Base-by-base conservation (phyloP, 75 land plant species). In the Selaginella tamariscina region DNA sequence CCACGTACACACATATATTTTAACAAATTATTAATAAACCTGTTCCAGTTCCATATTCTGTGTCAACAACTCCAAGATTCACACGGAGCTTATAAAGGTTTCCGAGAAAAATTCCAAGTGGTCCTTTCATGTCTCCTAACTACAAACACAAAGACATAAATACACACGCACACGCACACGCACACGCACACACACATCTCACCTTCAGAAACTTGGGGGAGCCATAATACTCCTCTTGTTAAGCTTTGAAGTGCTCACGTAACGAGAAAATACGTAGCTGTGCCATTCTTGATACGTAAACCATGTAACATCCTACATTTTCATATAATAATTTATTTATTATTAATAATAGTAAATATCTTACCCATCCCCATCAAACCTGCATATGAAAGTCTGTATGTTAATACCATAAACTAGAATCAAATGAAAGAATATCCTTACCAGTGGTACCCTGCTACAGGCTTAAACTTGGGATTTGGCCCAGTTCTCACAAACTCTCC, bases 331-430 rank as follows among this genome's bases (percentile, higher is more conserved):
- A 59, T 8, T n/a, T 2, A 59, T 2, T 5, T 9, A 59, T 8
- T n/a, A 59, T 5, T 8, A 5, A 59, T 8, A 5, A n/a, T 9
- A 59, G 8, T 5, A 59, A 8, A 59, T 5, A 59, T 8, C 23
- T 21, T 56, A 91, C 96, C 96, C 96, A 78, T 91, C 96, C 78
- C 96, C 96, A 77, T 91, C 96, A 75, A 91, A 87, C 96, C 96
- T 91, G 88, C 55, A 57, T 1, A 55, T 2, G 27, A 20, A 1
- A n/a, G n/a, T n/a, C n/a, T n/a, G n/a, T n/a, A 13, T 20, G 20
- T 54, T 11, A 28, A 24, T 9, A 22, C 0, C 24, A 11, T 0
- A 23, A 29, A 44, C 15, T 24, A 22, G 29, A 24, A 67, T 2
- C 5, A 29, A 69, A 27, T 28, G 21, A 24, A 56, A 69, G 0